Evolutionary conservation across 768 basidiomycete species (phyloP), one percentile per base, ranked within the genome.

Genomic region (Boletus tylopilopsis): DNA sequence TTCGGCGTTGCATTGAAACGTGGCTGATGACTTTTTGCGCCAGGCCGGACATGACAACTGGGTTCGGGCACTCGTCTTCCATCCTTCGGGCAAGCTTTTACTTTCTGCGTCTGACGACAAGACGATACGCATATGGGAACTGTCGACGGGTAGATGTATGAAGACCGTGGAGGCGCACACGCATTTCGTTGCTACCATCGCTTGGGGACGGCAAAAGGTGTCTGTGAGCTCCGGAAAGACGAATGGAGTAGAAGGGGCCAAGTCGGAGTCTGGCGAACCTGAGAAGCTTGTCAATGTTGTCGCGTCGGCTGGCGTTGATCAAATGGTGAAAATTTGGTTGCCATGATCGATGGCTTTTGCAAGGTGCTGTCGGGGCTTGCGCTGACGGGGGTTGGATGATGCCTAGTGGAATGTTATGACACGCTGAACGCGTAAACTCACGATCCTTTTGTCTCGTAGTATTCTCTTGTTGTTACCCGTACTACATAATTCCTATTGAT

Each of bases 81-180:
- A 94, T 68, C 93, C 93, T 0, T 81, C 81, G 10, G 93, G 93
- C 15, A 94, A 94, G 67, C 87, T 82, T 65, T 79, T 95, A 12
- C 75, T 95, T n/a, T 93, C 91, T 9, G 90, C 87, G 5, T 88
- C 90, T 12, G 93, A 95, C 66, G 93, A 95, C 74, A 90, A 93
- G 69, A 90, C 90, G 10, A 81, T 94, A 57, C 82, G 90, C 9
- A 78, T 94, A 9, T 95, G 93, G 93, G 93, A 94, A 60, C 73
- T 95, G 30, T 76, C 79, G 36, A 88, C 87, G 3, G 93, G 92
- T 0, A 78, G 91, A 54, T 93, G 91, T 65, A 76, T 85, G 56
- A 92, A 90, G 73, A 88, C 82, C 33, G 79, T 95, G 35, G 89
- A 93, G 56, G 92, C 93, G 4, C 93, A 94, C 64, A 78, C 77